phyloP scores from a whole-genome alignment of 1,139 yeast genomes.

The Arxiozyma telluris region DNA sequence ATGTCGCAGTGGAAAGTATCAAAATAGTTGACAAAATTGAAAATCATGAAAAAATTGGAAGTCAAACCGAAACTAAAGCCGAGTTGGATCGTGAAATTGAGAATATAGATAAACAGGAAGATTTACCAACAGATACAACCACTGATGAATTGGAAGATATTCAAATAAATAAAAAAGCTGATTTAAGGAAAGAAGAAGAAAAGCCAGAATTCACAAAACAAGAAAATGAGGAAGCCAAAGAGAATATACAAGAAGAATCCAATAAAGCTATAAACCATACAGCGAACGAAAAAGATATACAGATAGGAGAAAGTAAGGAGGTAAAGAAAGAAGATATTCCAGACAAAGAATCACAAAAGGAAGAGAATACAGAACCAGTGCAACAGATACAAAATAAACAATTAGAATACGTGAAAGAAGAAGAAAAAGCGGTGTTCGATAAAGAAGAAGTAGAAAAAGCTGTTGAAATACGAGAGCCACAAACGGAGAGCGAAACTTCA shows the following conservation, averaged over 20 bases:
- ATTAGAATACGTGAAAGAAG: neutral
- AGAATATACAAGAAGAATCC: neutral
- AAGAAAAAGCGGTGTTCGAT: neutral
- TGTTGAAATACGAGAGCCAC: neutral
- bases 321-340: too few species aligned
- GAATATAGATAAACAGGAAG: neutral
- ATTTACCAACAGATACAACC: neutral
- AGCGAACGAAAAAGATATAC: neutral
- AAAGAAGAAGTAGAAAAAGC: neutral
- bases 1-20: neutral
- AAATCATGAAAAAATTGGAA: neutral
- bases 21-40: neutral
- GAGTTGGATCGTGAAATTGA: neutral
- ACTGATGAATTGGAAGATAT: neutral
- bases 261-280: neutral
- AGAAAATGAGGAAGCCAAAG: too few species aligned
- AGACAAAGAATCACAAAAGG: neutral
- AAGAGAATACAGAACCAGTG: neutral
- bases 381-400: neutral
- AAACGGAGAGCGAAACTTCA: neutral
- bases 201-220: neutral
- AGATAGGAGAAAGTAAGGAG: neutral
- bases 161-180: too few species aligned
- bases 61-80: neutral
- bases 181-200: neutral